Percentiles rank a stretch among this genome's conserved stretches.
Evolutionary conservation across 2,329 filamentous ascomycete species (phyloP).

Genomic region (Fusarium continuum): DNA sequence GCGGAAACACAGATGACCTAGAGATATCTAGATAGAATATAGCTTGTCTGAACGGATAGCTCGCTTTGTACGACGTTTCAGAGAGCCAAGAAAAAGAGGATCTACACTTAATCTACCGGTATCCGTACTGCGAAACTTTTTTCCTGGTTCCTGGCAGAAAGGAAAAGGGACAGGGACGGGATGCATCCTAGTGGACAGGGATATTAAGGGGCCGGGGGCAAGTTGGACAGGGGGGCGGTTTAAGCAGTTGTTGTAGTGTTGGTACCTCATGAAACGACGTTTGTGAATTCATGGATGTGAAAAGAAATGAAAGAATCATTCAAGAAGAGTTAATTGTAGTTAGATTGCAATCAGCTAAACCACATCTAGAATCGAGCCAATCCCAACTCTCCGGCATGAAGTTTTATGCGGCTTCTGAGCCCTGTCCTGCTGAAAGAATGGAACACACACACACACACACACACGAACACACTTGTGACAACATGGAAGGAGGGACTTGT

Average conservation of each 20-base stretch:
- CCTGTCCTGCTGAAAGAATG: slow-evolving; percentile 5
- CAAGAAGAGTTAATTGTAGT: neutral
- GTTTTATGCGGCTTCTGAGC: neutral
- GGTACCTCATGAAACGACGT: slow-evolving; percentile 1
- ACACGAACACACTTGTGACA: too few species aligned
- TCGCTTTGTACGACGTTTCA: neutral
- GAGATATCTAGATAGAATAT: neutral
- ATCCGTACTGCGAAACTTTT: slow-evolving; percentile 16
- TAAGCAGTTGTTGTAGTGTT: slow-evolving; percentile 14
- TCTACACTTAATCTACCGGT: slow-evolving; percentile 7
- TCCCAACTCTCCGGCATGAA: neutral
- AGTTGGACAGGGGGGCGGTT: slow-evolving; percentile 19
- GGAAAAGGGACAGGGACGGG: slow-evolving; percentile 13
- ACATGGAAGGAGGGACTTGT: slow-evolving; percentile 12
- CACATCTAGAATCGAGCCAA: neutral
- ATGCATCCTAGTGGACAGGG: slow-evolving; percentile 22
- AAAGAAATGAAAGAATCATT: neutral
- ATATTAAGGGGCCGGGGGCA: slow-evolving; percentile 23
- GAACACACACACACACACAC: too few species aligned
- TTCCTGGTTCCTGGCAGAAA: slow-evolving; percentile 16
- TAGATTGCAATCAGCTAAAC: neutral
- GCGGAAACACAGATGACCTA: neutral
- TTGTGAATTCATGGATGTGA: too few species aligned
- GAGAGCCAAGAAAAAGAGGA: slow-evolving; percentile 6
- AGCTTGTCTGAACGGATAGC: neutral